Evolutionary conservation across 306 rosid genomes (phyloP), one percentile per base, ranked within the genome.

Genomic region (Glycyrrhiza uralensis): DNA sequence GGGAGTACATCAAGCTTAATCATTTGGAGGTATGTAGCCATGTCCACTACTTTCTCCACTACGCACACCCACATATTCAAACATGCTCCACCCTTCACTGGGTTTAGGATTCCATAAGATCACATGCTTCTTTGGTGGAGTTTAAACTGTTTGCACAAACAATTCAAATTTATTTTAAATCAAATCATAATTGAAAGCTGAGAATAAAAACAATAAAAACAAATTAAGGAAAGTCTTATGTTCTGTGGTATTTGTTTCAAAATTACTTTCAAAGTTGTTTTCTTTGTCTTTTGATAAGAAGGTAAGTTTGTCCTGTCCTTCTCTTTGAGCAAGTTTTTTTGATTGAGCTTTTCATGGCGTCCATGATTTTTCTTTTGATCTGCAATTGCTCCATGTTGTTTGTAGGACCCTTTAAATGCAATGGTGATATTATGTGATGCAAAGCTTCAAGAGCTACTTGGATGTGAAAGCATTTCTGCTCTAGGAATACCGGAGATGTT

Each of bases 401-500:
- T 71, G 72, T 59, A 89, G 96, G 96, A 89, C 76, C 96, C 96
- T 72, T 55, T 78, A 46, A 85, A 87, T 67, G 60, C 92, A 42
- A 87, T 87, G 82, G 89, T 87, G 82, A 87, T 89, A 79, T 46
- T 76, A 29, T 89, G 96, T 55, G 96, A 89, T 82, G 80, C 87
- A 50, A 87, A 89, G 78, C 96, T 89, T 78, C 84, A 57, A 7
- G 90, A 85, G 50, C 86, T 89, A 50, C 90, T 89, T 51, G 96
- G 96, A 63, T 87, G 88, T 26, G 85, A 89, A 76, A 89, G 88
- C 83, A 89, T 87, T 66, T 89, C 96, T 44, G 92, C 90, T 41
- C 29, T 83, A 61, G 92, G 92, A 47, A 67, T 89, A 50, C 79
- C 84, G 3, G 92, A 87, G 87, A 82, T 87, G 86, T 38, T 89